A percentile compares a stretch with the other conserved stretches of the same genome.
Evolutionary conservation across 2,329 filamentous ascomycete species (phyloP).

Genomic region (Neonectria coccinea): DNA sequence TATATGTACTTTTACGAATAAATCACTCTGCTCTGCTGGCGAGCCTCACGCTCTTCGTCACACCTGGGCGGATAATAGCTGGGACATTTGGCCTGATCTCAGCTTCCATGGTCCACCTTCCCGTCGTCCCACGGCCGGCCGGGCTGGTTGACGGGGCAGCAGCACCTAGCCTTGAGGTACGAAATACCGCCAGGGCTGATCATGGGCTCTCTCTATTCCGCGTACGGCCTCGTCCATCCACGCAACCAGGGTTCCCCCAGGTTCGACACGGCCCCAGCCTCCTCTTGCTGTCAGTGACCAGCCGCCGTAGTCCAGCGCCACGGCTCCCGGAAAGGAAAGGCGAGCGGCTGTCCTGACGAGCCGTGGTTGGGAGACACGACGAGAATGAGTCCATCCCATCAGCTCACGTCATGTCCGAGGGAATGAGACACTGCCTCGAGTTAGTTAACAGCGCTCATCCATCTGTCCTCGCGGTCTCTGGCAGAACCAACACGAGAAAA

Average conservation of each 20-base stretch:
- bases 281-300: neutral
- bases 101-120: neutral
- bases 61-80: neutral
- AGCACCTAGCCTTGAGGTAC: neutral
- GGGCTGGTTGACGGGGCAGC: conserved; percentile 14
- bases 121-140: conserved; percentile 2
- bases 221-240: neutral
- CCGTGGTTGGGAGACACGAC: neutral
- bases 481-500: neutral
- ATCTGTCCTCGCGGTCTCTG: neutral
- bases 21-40: conserved; percentile 23
- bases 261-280: conserved; percentile 4
- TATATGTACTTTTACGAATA: no score
- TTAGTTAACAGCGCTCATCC: neutral
- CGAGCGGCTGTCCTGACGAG: neutral
- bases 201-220: neutral
- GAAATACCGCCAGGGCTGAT: neutral
- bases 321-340: neutral
- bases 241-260: conserved; percentile 1
- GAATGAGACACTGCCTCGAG: neutral
- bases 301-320: neutral
- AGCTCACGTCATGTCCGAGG: conserved; percentile 4
- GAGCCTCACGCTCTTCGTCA: conserved; percentile 10
- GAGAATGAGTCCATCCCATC: conserved; percentile 4
- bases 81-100: neutral